Evolutionary conservation across 2,329 filamentous ascomycete genomes (phyloP), one percentile per base, ranked within the genome.

Genomic region (Scedosporium boydii): DNA sequence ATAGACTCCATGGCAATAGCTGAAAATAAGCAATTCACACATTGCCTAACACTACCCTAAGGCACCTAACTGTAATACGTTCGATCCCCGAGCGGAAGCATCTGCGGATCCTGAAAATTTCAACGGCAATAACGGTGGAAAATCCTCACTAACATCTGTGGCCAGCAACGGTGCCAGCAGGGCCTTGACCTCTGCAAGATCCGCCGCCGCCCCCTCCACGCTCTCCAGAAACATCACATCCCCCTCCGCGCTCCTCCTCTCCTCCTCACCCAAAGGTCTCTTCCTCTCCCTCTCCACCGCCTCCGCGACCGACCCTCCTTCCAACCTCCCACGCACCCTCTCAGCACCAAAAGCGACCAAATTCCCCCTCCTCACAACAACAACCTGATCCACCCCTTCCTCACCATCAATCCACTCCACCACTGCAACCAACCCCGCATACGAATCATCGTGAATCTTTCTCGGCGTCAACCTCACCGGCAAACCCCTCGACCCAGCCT

Each of bases 391-490:
- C 2, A 70, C 68, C 3, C 63, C 67, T 10, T 60, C 66, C 10
- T 64, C 65, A 27, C 61, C 65, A 58, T 79, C 77, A 18, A 78
- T 66, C 62, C 75, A 76, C 27, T 61, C 64, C 1, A 77, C 77
- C 3, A 73, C 75, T 6, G 69, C 66, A 14, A 71, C 61, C 16
- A 80, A 60, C 2, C 78, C 78, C 2, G 51, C 66, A 53, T 76
- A 80, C 27, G 77, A 78, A 63, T 78, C 78, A 59, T 80, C 75
- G 60, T 81, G 78, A n/a, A 80, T 74, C 63, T 64, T 69, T 16
- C 67, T 68, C 3, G 78, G 78, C 46, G 78, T 80, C 46, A 80
- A 65, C 9, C 78, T 69, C 5, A 72, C 65, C 1, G 76, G 77
- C 48, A 80, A 56, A 1, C 69, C 68, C 4, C 71, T 64, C 38